phyloP scores from a whole-genome alignment of 768 basidiomycete genomes.

The Cyclocybe cylindracea region DNA sequence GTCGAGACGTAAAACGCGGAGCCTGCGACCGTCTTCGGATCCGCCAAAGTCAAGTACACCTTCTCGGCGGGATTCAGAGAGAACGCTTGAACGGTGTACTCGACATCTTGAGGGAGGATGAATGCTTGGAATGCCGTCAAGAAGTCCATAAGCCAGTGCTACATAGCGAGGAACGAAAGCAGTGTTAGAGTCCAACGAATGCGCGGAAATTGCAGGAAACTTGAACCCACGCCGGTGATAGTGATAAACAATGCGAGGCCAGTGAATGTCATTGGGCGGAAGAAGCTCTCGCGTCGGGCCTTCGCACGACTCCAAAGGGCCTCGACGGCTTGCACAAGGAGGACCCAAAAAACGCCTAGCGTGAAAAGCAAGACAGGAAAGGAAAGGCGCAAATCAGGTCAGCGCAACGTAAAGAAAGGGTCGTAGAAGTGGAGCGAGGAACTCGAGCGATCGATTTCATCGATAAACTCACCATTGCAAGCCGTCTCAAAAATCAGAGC shows the following conservation, averaged over 20 bases:
- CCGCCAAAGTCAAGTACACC: slow-evolving; percentile 10
- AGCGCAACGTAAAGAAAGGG: not conserved
- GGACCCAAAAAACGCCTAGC: slow-evolving; percentile 17
- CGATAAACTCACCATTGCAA: slow-evolving; percentile 12
- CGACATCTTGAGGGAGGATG: slow-evolving; percentile 3
- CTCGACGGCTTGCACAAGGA: slow-evolving; percentile 17
- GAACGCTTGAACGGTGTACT: slow-evolving; percentile 1
- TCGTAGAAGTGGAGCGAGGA: not conserved
- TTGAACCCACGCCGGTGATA: slow-evolving; percentile 15
- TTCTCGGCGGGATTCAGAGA: slow-evolving; percentile 8
- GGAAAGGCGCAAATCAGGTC: too few relatives aligned
- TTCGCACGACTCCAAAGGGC: slow-evolving; percentile 14
- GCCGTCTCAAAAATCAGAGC: slow-evolving; percentile 16
- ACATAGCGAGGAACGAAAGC: not conserved
- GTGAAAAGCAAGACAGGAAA: too few relatives aligned
- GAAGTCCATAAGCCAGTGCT: slow-evolving; percentile 15
- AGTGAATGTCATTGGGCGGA: slow-evolving; percentile 20
- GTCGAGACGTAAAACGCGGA: slow-evolving; percentile 9
- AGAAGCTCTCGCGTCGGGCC: slow-evolving; percentile 12
- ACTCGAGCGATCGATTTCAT: too few relatives aligned
- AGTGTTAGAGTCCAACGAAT: too few relatives aligned
- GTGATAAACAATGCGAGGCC: slow-evolving; percentile 17
- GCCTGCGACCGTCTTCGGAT: slow-evolving; percentile 6
- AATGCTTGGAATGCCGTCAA: slow-evolving; percentile 10
- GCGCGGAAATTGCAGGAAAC: too few relatives aligned